Conservation (phyloP, 1,284 basidiomycete species). For the Trichosporon sp. region DNA sequence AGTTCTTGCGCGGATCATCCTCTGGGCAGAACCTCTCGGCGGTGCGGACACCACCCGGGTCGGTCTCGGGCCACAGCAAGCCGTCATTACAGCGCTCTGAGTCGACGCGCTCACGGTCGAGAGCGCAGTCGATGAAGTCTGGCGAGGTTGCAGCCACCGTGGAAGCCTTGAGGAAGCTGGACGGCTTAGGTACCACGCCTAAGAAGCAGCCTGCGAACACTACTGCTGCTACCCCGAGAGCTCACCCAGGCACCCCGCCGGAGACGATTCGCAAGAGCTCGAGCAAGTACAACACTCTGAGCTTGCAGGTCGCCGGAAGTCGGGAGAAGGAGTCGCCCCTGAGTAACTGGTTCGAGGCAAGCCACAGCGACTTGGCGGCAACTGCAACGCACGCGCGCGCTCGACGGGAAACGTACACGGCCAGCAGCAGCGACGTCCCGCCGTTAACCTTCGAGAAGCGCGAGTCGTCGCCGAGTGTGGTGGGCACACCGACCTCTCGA, state of each 20-base stretch:
- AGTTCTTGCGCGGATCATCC: constrained; percentile 68
- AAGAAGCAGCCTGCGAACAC: constrained; percentile 52
- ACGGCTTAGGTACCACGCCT: constrained; percentile 78
- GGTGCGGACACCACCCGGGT: constrained; percentile 36
- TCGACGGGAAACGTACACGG: constrained; percentile 13
- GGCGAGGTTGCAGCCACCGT: constrained; percentile 75
- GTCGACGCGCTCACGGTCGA: constrained; percentile 27
- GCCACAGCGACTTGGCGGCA: constrained; percentile 9
- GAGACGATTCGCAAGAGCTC: constrained; percentile 22
- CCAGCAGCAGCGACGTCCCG: constrained; percentile 27
- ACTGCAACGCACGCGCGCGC: constrained; percentile 17
- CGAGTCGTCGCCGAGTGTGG: constrained; percentile 83
- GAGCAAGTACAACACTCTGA: constrained; percentile 26
- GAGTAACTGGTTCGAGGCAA: constrained; percentile 44
- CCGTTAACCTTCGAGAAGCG: constrained; percentile 63
- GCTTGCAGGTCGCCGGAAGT: neutral
- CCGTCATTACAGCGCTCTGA: constrained; percentile 27
- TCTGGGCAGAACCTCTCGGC: constrained; percentile 55
- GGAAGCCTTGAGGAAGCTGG: constrained; percentile 88
- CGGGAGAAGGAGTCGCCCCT: constrained; percentile 40
- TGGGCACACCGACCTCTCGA: constrained; percentile 59
- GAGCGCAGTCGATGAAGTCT: constrained; percentile 32
- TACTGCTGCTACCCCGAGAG: constrained; percentile 20
- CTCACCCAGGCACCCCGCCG: constrained; percentile 70
- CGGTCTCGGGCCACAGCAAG: constrained; percentile 49